These are phyloP conservation scores for Eucalyptus rudis DNA, from an alignment of 345 rosid genomes.

Conservation along the genomic window DNA sequence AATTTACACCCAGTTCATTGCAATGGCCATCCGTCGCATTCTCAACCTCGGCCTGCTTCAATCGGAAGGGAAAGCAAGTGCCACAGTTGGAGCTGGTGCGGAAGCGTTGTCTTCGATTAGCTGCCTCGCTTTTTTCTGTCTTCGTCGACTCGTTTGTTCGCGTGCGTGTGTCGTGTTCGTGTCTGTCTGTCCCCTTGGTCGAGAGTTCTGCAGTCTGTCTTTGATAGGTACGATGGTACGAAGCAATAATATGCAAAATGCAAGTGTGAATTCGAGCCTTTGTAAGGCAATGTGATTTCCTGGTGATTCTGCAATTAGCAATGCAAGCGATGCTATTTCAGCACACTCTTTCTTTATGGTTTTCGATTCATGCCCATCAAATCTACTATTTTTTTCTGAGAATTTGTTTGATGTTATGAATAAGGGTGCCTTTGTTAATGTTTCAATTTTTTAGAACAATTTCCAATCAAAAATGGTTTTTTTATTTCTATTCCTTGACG, in stretches of 20 bases:
- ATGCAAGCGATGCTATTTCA: not conserved
- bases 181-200: not conserved
- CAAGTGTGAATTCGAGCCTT: not conserved
- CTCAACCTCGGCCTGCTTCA: slow-evolving; percentile 78
- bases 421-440: rapidly evolving
- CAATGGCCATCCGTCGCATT: not conserved
- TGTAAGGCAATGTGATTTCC: not conserved
- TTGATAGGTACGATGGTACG: not conserved
- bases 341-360: not conserved
- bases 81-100: slow-evolving; percentile 26
- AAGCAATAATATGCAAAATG: not conserved
- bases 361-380: not conserved
- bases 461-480: too few relatives aligned
- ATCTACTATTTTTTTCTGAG: not conserved
- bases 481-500: too few relatives aligned
- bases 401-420: not conserved
- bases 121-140: not conserved
- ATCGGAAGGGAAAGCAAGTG: slow-evolving; percentile 2
- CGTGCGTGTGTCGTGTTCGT: not conserved
- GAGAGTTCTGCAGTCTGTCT: not conserved
- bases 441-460: too few relatives aligned
- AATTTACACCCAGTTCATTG: not conserved
- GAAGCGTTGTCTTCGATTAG: slow-evolving; percentile 58
- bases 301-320: not conserved
- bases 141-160: not conserved